These are phyloP conservation scores for Byssochlamys sp. DNA, from an alignment of 2,329 filamentous ascomycete genomes.

Conservation along the genomic window DNA sequence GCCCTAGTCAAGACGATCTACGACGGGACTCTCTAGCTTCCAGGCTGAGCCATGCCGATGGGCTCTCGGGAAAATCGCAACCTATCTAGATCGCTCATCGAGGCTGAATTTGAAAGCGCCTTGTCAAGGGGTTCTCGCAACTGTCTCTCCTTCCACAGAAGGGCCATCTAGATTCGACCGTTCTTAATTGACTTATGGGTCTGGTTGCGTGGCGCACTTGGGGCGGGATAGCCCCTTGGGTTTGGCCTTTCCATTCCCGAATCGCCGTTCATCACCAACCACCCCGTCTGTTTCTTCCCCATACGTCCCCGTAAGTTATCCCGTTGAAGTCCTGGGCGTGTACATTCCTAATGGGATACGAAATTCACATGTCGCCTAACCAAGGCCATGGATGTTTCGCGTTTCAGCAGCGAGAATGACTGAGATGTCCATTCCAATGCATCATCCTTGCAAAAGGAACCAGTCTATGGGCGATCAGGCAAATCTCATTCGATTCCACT, in stretches of 20 bases:
- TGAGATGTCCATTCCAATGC: background rate
- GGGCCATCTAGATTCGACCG: background rate
- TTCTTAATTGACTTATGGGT: background rate
- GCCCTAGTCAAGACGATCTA: background rate
- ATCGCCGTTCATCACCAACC: background rate
- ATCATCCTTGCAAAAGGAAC: background rate
- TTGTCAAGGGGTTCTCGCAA: background rate
- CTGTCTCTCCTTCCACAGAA: background rate
- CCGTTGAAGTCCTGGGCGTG: background rate
- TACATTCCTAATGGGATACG: background rate
- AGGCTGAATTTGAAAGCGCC: background rate
- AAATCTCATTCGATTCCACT: background rate
- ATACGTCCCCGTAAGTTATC: background rate
- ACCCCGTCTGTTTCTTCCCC: background rate
- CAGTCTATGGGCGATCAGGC: background rate
- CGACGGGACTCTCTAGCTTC: background rate
- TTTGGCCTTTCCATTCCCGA: background rate
- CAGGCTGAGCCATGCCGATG: background rate
- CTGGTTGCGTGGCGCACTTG: background rate
- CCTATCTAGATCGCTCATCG: background rate
- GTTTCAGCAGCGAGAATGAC: background rate
- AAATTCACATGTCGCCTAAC: background rate
- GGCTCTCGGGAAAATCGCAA: background rate
- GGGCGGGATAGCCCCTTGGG: background rate
- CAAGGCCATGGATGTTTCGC: background rate